Evolutionary conservation across 2,329 filamentous ascomycete genomes (phyloP), one percentile per base, ranked within the genome.

Genomic region (Phaeosphaeriaceae sp.): DNA sequence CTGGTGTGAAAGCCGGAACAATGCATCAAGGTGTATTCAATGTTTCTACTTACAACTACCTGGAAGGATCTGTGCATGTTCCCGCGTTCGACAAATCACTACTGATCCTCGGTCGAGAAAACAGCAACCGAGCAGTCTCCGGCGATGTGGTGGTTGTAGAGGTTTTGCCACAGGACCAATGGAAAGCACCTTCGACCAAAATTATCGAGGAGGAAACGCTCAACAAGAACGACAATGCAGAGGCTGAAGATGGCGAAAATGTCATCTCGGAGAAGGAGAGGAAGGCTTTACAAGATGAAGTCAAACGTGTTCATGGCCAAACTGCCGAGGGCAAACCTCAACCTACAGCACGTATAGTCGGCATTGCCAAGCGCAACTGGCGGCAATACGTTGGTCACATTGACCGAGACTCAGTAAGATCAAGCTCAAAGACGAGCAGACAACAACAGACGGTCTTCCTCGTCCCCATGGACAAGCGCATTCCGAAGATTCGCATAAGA

Each of bases 381-480:
- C 87, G 95, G 60, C 96, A 98, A 78, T 98, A 97, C 69, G 95
- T 99, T 61, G 95, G 95, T 1, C 93, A 97, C 73, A 90, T 99
- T 56, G 95, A 99, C 74, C 89, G 90, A 51, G 91, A 91, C 11
- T 96, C 93, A 1, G 89, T 93, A 49, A 89, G 89, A 70, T 87
- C 89, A 53, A 86, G 88, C 2, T 86, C 86, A 1, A 89, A 88
- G 59, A 89, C 93, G 67, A 92, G 92, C 27, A 87, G 93, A 57
- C 91, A 91, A 69, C 92, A 96, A 74, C 93, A 97, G 74, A 96
- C 88, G 17, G 93, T 99, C 15, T 99, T 99, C 78, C 84, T 99
- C 19, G 88, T 98, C 49, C 93, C 95, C 3, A 98, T 99, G 94
- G 94, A 99, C 79, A 98, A 97, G 83, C 90, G 92, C 70, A 91